Evolutionary conservation across 225 moss, liverwort and hornwort genomes (phyloP).

Genomic region (Straminergon stramineum): DNA sequence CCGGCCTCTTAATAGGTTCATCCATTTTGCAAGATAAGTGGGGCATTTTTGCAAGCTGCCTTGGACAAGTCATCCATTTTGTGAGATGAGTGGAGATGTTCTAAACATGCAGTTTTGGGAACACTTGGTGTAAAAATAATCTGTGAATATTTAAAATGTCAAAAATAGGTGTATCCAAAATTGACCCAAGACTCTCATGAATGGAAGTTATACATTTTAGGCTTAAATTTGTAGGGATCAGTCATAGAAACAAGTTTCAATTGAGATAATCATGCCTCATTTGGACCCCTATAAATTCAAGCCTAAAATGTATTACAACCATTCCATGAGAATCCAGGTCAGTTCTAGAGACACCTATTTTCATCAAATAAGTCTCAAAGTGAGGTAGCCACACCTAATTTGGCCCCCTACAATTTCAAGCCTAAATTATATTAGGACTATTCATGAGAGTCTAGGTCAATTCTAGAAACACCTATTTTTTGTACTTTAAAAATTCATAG

Average conservation of each 20-base stretch:
- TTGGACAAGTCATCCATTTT: too few relatives aligned
- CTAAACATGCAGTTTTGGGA: background rate
- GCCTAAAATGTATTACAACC: background rate
- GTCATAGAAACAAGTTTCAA: background rate
- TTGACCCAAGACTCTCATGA: background rate
- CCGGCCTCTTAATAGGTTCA: too few relatives aligned
- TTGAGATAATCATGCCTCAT: background rate
- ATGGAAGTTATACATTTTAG: background rate
- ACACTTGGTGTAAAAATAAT: background rate
- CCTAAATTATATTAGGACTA: too few relatives aligned
- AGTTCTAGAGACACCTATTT: background rate
- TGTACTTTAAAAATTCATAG: background rate
- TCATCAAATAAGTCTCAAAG: background rate
- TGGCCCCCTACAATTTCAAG: too few relatives aligned
- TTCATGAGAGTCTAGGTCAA: fast-evolving
- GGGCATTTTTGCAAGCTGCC: too few relatives aligned
- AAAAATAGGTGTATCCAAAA: background rate
- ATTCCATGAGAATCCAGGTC: fast-evolving
- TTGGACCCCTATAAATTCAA: background rate
- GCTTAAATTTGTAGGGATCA: background rate
- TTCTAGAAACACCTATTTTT: background rate
- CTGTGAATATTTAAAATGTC: background rate
- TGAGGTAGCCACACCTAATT: too few relatives aligned
- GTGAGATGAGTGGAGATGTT: too few relatives aligned
- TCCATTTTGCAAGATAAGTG: too few relatives aligned